Percentiles rank a stretch among this genome's conserved stretches.
These are phyloP conservation scores for Sclerotinia glacialis DNA, from an alignment of 2,329 filamentous ascomycete genomes.

Conservation along the genomic window DNA sequence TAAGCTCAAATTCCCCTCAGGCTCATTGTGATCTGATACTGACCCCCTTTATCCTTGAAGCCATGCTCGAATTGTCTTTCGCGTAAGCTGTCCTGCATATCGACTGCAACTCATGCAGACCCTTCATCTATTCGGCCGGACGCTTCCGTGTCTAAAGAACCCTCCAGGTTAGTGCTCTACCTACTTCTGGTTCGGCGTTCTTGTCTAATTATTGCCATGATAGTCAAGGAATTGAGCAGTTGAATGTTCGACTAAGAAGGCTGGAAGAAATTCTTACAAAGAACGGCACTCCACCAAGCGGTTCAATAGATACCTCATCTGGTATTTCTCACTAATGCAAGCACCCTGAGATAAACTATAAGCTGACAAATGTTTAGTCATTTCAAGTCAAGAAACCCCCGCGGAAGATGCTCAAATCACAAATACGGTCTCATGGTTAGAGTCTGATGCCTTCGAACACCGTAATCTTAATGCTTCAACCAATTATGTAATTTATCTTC, in stretches of 20 bases:
- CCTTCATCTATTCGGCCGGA: not conserved
- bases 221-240: constrained; percentile 27
- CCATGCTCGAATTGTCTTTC: constrained; percentile 36
- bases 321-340: not conserved
- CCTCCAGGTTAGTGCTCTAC: not conserved
- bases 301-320: not conserved
- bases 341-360: not conserved
- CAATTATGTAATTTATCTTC: not conserved
- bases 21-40: no score
- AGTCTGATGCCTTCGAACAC: constrained; percentile 19
- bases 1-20: no score
- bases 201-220: not conserved
- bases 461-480: not conserved
- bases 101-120: not conserved
- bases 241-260: constrained; percentile 26
- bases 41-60: no score
- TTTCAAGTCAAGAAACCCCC: not conserved
- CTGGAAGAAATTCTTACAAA: constrained; percentile 27
- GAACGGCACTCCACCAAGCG: not conserved
- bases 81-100: constrained; percentile 21
- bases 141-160: not conserved
- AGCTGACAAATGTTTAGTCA: not conserved
- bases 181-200: no score
- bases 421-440: constrained; percentile 15
- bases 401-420: constrained; percentile 15